phyloP scores from a whole-genome alignment of 106 monocot genomes.

The Amphibolis antarctica region DNA sequence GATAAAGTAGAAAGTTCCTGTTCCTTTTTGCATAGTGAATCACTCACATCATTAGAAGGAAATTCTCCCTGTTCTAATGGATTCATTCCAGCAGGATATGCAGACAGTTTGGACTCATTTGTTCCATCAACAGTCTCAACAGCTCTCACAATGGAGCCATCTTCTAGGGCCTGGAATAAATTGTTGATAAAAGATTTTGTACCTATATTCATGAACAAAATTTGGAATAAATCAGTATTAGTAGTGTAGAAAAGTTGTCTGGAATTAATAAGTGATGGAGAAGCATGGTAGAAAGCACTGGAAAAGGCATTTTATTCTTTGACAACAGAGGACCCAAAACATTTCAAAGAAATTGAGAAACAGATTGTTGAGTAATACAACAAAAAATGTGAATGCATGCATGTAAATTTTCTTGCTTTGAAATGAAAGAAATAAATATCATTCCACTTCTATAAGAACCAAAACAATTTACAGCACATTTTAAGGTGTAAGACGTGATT shows the following conservation, averaged over 20 bases:
- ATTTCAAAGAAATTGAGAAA: too few species aligned
- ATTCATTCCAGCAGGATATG: slow-evolving; percentile 16
- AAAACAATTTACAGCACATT: too few species aligned
- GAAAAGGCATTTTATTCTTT: too few species aligned
- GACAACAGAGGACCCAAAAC: too few species aligned
- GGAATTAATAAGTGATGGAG: neutral
- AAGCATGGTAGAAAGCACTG: neutral
- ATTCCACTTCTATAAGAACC: too few species aligned
- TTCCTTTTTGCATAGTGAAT: slow-evolving; percentile 6
- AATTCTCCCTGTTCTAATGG: slow-evolving; percentile 14
- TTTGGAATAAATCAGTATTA: slow-evolving; percentile 3
- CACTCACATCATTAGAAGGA: slow-evolving; percentile 14
- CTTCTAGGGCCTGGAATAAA: slow-evolving; percentile 50
- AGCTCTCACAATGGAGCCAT: slow-evolving; percentile 31
- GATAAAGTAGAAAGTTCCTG: slow-evolving; percentile 40
- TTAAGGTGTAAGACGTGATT: too few species aligned
- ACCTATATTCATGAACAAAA: slow-evolving; percentile 30
- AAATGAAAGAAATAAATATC: too few species aligned
- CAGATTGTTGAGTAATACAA: too few species aligned
- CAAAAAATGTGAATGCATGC: too few species aligned
- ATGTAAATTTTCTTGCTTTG: too few species aligned
- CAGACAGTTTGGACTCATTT: slow-evolving; percentile 19
- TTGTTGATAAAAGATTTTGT: slow-evolving; percentile 37
- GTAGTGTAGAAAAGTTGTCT: neutral
- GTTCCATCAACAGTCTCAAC: slow-evolving; percentile 16